Percentiles rank a stretch among this genome's conserved stretches.
Evolutionary conservation across 495 filamentous ascomycete species (phyloP).

Genomic region (Viridothelium virens): DNA sequence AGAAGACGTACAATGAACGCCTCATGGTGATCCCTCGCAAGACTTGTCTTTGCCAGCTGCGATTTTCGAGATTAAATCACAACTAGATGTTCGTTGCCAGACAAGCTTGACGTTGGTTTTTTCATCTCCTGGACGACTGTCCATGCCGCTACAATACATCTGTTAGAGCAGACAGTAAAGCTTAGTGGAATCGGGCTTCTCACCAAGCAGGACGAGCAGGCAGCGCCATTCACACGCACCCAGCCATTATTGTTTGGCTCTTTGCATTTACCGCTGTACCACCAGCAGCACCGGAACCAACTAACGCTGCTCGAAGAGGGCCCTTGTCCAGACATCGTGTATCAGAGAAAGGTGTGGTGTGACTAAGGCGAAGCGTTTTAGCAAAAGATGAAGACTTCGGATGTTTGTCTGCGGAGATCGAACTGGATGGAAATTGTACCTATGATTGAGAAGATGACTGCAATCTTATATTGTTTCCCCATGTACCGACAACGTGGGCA

Average conservation of each 20-base stretch:
- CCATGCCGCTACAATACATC: background rate
- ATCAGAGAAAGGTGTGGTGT: background rate
- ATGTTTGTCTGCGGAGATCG: background rate
- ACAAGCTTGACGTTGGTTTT: background rate
- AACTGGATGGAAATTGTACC: background rate
- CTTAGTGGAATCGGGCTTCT: background rate
- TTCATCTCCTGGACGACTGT: background rate
- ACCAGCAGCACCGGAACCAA: slow-evolving; percentile 2
- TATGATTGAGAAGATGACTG: background rate
- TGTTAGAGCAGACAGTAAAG: background rate
- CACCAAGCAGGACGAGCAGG: background rate
- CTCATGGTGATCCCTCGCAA: background rate
- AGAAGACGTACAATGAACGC: background rate
- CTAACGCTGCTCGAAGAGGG: background rate
- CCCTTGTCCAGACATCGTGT: background rate
- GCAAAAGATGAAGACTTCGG: background rate
- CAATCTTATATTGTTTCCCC: background rate
- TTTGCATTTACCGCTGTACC: background rate
- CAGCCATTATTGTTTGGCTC: background rate
- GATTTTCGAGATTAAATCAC: background rate
- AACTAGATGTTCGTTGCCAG: background rate
- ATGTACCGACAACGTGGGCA: background rate
- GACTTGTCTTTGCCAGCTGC: background rate
- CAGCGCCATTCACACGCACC: background rate
- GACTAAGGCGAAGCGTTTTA: background rate